Conservation (phyloP, 108 stramenopile species). For the Pseudonitzschia multiseries region DNA sequence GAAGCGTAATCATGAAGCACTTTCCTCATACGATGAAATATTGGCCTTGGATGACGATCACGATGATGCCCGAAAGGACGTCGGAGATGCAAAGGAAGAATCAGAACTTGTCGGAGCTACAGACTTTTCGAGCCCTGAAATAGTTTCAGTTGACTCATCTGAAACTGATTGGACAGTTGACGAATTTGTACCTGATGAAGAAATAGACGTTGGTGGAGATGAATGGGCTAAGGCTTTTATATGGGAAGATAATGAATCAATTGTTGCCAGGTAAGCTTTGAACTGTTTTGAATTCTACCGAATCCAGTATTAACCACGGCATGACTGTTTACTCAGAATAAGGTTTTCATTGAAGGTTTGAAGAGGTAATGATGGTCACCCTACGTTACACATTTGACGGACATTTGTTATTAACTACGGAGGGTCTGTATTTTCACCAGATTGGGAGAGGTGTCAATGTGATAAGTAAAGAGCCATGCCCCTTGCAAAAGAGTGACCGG, state of each 20-base stretch:
- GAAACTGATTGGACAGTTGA: conserved; percentile 50
- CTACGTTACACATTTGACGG: conserved; percentile 61
- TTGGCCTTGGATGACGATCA: conserved; percentile 40
- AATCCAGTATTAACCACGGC: background rate
- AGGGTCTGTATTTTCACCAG: conserved; percentile 79
- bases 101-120: conserved; percentile 27
- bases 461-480: conserved; percentile 58
- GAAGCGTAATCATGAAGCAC: conserved; percentile 59
- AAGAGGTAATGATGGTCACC: conserved; percentile 64
- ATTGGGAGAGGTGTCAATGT: conserved; percentile 59
- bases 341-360: conserved; percentile 37
- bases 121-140: background rate
- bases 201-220: conserved; percentile 39
- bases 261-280: conserved; percentile 42
- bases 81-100: conserved; percentile 16
- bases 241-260: conserved; percentile 70
- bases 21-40: conserved; percentile 43
- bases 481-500: conserved; percentile 26
- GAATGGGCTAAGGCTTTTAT: conserved; percentile 77
- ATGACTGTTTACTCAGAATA: background rate
- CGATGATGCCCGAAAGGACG: conserved; percentile 33
- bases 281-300: background rate
- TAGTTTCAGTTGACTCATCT: background rate
- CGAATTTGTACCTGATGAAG: conserved; percentile 32
- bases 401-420: conserved; percentile 70